Evolutionary conservation across 495 filamentous ascomycete genomes (phyloP).

Genomic region (Tricharina praecox): DNA sequence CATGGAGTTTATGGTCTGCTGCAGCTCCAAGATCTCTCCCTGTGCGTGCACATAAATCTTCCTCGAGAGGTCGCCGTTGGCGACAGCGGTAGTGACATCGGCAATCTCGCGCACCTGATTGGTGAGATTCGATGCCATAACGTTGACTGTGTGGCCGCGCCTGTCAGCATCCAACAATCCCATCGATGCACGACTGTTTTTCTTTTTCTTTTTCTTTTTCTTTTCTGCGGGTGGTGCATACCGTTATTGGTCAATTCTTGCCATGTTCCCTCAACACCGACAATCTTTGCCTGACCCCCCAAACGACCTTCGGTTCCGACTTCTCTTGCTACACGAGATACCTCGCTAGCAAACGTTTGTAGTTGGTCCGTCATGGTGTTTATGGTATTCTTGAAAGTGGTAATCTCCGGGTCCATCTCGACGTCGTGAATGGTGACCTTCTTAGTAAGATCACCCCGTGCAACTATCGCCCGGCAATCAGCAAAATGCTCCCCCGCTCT

Average conservation of each 20-base stretch:
- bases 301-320: conserved; percentile 94
- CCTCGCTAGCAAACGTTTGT: conserved; percentile 91
- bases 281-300: conserved; percentile 90
- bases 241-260: conserved; percentile 93
- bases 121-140: conserved; percentile 82
- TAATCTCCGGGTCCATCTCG: conserved; percentile 98
- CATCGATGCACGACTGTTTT: too few species aligned
- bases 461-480: conserved; percentile 46
- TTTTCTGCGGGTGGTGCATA: conserved; percentile 27
- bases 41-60: conserved; percentile 90
- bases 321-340: conserved; percentile 87
- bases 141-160: conserved; percentile 64
- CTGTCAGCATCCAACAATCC: conserved; percentile 1
- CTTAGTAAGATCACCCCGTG: conserved; percentile 90
- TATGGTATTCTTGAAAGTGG: conserved; percentile 92
- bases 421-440: conserved; percentile 91
- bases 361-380: conserved; percentile 99
- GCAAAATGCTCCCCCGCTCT: background rate
- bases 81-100: conserved; percentile 87
- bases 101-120: conserved; percentile 93
- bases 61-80: conserved; percentile 86
- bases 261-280: conserved; percentile 93
- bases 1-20: conserved; percentile 98
- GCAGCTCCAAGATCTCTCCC: conserved; percentile 88
- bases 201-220: background rate